A percentile compares a stretch with the other conserved stretches of the same genome.
Conservation (phyloP, 257 asterid genomes). For the Ligustrum vulgare region DNA sequence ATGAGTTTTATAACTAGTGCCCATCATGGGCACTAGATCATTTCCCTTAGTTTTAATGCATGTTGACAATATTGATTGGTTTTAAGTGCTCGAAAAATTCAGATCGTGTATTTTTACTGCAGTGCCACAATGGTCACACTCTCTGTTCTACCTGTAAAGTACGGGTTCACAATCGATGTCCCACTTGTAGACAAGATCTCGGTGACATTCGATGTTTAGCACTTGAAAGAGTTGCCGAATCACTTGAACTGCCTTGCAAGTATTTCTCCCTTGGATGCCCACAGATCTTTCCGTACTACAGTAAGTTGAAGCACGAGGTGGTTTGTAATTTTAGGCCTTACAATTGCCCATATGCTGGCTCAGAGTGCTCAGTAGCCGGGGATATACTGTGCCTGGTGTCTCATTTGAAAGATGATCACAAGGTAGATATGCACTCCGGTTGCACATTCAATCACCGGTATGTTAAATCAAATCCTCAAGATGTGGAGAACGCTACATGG, state of each 20-base stretch:
- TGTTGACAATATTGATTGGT: neutral
- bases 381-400: conserved; percentile 43
- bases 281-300: conserved; percentile 49
- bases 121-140: conserved; percentile 69
- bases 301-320: conserved; percentile 56
- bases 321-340: conserved; percentile 53
- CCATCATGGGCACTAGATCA: too few species aligned
- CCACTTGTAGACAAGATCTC: conserved; percentile 61
- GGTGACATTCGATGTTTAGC: conserved; percentile 65
- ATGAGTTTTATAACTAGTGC: too few species aligned
- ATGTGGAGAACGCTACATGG: conserved; percentile 64
- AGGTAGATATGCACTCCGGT: conserved; percentile 66
- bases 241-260: conserved; percentile 58
- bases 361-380: conserved; percentile 53
- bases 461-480: conserved; percentile 58
- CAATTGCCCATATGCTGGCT: conserved; percentile 60
- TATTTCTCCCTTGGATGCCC: conserved; percentile 47
- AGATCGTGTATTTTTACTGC: conserved; percentile 10
- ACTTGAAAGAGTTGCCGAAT: conserved; percentile 57
- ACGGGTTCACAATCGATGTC: conserved; percentile 57
- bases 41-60: neutral
- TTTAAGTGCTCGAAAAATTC: neutral
- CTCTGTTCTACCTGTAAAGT: conserved; percentile 56
- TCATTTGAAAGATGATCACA: conserved; percentile 55
- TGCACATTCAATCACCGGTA: conserved; percentile 63